phyloP scores from a whole-genome alignment of 2,329 filamentous ascomycete species.

The Bipolaris cookei region DNA sequence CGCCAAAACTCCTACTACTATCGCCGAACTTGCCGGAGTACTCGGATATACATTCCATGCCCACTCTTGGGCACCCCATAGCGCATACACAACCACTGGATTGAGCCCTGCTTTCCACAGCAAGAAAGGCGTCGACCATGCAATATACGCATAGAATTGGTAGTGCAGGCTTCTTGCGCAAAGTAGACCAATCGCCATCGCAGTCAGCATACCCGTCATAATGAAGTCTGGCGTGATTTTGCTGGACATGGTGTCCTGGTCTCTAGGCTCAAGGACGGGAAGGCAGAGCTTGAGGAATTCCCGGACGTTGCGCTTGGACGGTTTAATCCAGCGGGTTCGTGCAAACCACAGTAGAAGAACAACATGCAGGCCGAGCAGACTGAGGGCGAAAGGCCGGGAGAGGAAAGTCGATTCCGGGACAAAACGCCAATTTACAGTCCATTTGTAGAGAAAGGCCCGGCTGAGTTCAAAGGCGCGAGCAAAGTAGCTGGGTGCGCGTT shows the following conservation, averaged over 20 bases:
- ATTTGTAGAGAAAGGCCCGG: slow-evolving; percentile 91
- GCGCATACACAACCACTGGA: slow-evolving; percentile 67
- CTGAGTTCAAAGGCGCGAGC: slow-evolving; percentile 88
- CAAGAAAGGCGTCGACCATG: slow-evolving; percentile 86
- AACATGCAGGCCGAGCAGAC: slow-evolving; percentile 70
- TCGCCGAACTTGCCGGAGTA: slow-evolving; percentile 66
- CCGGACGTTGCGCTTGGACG: slow-evolving; percentile 65
- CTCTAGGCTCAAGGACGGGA: slow-evolving; percentile 45
- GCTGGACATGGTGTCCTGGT: slow-evolving; percentile 64
- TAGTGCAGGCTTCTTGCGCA: slow-evolving; percentile 91
- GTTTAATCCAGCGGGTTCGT: slow-evolving; percentile 72
- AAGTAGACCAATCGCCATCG: slow-evolving; percentile 79
- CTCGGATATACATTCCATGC: slow-evolving; percentile 96
- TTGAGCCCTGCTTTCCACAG: slow-evolving; percentile 79
- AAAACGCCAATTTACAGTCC: slow-evolving; percentile 99
- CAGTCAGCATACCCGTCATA: slow-evolving; percentile 76
- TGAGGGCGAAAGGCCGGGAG: slow-evolving; percentile 70
- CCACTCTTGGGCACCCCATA: slow-evolving; percentile 86
- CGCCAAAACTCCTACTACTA: slow-evolving; percentile 74
- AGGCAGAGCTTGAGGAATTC: slow-evolving; percentile 61
- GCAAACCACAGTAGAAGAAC: slow-evolving; percentile 71
- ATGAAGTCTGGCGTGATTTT: slow-evolving; percentile 74
- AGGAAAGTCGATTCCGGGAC: slow-evolving; percentile 83
- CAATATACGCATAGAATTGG: slow-evolving; percentile 92
- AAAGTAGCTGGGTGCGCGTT: slow-evolving; percentile 74